Conservation (phyloP, 805 yeast genomes). For the Grigorovia jiainica region DNA sequence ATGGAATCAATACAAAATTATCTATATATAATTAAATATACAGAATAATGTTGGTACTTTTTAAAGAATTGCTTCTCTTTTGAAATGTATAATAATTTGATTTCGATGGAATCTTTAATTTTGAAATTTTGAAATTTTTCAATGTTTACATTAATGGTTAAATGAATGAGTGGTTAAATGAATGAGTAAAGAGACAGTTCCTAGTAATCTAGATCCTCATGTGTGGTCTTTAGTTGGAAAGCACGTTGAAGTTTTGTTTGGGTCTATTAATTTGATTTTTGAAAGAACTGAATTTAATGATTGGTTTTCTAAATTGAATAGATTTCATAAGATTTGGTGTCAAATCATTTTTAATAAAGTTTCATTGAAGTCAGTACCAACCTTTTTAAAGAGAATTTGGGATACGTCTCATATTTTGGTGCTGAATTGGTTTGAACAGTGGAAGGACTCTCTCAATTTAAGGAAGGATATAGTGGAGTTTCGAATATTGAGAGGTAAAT, state of each 20-base stretch:
- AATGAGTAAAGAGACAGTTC: not conserved
- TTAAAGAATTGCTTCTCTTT: too few relatives aligned
- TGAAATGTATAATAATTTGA: too few relatives aligned
- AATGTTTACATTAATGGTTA: not conserved
- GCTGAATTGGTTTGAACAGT: not conserved
- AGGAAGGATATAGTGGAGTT: constrained; percentile 36
- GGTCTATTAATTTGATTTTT: not conserved
- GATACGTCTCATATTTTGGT: not conserved
- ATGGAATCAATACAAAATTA: too few relatives aligned
- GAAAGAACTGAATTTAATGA: not conserved
- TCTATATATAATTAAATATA: too few relatives aligned
- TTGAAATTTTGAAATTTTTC: not conserved
- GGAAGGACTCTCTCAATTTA: not conserved
- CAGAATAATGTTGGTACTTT: too few relatives aligned
- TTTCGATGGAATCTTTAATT: too few relatives aligned
- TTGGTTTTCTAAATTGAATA: not conserved
- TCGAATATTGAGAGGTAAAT: constrained; percentile 43
- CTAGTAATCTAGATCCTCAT: not conserved
- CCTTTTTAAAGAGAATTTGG: not conserved
- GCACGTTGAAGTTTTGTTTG: not conserved
- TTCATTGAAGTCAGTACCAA: not conserved
- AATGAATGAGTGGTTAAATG: not conserved
- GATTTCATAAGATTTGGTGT: not conserved
- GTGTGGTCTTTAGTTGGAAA: not conserved
- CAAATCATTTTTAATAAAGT: not conserved